These are phyloP conservation scores for Mariannaea sp. DNA, from an alignment of 2,329 filamentous ascomycete genomes.

Conservation along the genomic window DNA sequence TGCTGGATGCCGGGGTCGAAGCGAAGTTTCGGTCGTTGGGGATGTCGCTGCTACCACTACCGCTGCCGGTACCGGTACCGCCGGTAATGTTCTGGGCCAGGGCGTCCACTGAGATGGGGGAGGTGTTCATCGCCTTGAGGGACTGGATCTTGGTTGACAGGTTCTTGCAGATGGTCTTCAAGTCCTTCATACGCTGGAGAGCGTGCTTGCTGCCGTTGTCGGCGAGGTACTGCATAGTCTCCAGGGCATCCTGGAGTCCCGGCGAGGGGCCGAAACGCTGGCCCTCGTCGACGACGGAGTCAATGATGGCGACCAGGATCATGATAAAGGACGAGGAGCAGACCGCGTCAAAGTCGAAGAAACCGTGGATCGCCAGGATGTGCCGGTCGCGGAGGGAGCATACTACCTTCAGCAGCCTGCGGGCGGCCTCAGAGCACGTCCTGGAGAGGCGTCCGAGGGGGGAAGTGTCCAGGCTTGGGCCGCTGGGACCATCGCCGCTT, in stretches of 20 bases:
- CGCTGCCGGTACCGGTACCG: no score
- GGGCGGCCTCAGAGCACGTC: conserved; percentile 39
- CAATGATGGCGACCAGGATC: conserved; percentile 34
- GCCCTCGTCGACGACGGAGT: conserved; percentile 34
- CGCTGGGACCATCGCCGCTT: conserved; percentile 30
- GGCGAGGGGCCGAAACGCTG: conserved; percentile 35
- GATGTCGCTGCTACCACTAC: no score
- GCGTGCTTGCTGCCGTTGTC: conserved; percentile 37
- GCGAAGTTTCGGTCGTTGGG: background rate
- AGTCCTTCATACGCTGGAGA: conserved; percentile 31
- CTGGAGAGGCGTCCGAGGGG: conserved; percentile 36
- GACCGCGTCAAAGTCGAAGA: conserved; percentile 36
- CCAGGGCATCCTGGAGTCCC: conserved; percentile 34
- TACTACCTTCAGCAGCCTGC: conserved; percentile 36
- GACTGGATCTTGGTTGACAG: conserved; percentile 36
- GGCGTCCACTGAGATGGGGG: conserved; percentile 23
- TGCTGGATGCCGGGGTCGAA: conserved; percentile 17
- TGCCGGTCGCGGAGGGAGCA: conserved; percentile 38
- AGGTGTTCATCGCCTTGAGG: conserved; percentile 33
- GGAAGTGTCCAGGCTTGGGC: conserved; percentile 32
- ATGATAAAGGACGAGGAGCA: conserved; percentile 38
- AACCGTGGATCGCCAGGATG: conserved; percentile 39
- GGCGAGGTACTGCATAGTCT: conserved; percentile 38
- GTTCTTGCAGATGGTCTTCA: conserved; percentile 34
- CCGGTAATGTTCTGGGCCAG: background rate